Evolutionary conservation across 345 rosid genomes (phyloP).

Genomic region (Carallia brachiata): DNA sequence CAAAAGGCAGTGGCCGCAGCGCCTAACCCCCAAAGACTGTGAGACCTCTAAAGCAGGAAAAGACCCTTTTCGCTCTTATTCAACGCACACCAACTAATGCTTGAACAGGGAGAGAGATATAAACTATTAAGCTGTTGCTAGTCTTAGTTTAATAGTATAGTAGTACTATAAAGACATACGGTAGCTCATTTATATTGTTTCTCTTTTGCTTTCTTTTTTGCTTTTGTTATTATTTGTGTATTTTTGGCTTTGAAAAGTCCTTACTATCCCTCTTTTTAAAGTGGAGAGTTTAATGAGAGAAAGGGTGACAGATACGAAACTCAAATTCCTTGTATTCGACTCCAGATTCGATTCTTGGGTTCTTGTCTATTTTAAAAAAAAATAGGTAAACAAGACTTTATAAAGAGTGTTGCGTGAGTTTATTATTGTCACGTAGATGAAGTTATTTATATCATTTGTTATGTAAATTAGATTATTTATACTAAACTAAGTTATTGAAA

Average conservation of each 20-base stretch:
- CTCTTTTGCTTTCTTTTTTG: background rate
- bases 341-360: conserved; percentile 38
- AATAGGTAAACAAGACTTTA: too few relatives aligned
- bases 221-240: background rate
- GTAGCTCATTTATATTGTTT: background rate
- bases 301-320: conserved; percentile 22
- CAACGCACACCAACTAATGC: background rate
- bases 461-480: too few relatives aligned
- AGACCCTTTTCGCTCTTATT: conserved; percentile 13
- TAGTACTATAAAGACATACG: too few relatives aligned
- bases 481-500: too few relatives aligned
- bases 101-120: background rate
- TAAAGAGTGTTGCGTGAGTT: too few relatives aligned
- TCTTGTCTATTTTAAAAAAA: too few relatives aligned
- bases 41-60: conserved; percentile 33
- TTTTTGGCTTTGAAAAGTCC: conserved; percentile 16
- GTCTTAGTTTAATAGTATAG: too few relatives aligned
- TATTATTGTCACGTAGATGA: too few relatives aligned
- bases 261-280: background rate
- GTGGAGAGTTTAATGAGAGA: conserved; percentile 9
- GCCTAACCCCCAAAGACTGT: conserved; percentile 23
- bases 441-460: too few relatives aligned
- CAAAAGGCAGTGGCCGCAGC: conserved; percentile 15
- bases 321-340: conserved; percentile 33
- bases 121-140: too few relatives aligned